These are phyloP conservation scores for Colletotrichum cuscutae DNA, from an alignment of 2,329 filamentous ascomycete species.

Conservation along the genomic window DNA sequence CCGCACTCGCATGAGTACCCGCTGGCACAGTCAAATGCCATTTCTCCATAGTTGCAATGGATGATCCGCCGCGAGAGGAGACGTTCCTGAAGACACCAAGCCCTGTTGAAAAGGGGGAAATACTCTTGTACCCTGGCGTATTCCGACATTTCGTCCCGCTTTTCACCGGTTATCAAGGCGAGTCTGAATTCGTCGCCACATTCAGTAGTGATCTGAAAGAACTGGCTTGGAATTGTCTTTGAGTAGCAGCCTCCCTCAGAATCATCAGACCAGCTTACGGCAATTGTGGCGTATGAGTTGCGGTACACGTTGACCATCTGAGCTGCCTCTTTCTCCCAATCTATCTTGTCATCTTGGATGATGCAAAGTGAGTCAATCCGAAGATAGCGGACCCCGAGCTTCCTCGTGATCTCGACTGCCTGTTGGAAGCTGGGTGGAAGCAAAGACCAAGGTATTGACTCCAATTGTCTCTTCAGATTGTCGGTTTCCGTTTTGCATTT, in stretches of 20 bases:
- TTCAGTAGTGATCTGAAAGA: neutral
- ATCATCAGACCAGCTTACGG: conserved; percentile 11
- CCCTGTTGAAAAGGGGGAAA: neutral
- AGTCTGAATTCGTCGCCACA: neutral
- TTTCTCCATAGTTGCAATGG: conserved; percentile 16
- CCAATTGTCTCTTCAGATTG: neutral
- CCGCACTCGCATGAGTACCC: neutral
- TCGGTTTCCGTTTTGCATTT: neutral
- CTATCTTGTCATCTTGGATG: neutral
- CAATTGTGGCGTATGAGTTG: conserved; percentile 1
- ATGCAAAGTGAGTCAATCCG: conserved; percentile 1
- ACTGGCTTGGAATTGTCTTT: neutral
- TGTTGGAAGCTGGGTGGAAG: conserved; percentile 8
- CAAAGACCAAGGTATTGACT: neutral
- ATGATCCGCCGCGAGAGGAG: conserved; percentile 13
- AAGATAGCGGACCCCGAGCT: neutral
- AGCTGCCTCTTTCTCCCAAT: conserved; percentile 8
- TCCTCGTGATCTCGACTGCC: neutral
- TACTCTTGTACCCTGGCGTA: neutral
- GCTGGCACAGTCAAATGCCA: conserved; percentile 1
- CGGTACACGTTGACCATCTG: conserved; percentile 7
- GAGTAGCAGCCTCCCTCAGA: conserved; percentile 5
- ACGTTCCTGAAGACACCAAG: conserved; percentile 20
- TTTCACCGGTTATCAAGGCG: neutral
- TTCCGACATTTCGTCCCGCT: neutral